Conservation (phyloP, 2,329 filamentous ascomycete species). For the Aspergillus texensis region DNA sequence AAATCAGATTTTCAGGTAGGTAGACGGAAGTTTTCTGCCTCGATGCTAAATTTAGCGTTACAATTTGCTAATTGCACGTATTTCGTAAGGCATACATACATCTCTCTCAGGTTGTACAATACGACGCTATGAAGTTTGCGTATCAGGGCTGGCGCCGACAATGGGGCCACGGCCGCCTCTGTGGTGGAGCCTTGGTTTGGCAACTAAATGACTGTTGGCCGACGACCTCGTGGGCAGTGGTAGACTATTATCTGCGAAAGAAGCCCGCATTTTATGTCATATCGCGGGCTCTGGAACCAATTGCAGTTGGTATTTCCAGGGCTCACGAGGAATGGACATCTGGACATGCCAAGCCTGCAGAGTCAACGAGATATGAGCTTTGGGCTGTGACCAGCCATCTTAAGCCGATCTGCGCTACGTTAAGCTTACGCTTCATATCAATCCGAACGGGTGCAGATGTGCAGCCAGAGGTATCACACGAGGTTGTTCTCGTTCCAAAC, state of each 20-base stretch:
- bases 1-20: neutral
- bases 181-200: slow-evolving; percentile 49
- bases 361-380: neutral
- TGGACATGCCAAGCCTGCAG: neutral
- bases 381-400: neutral
- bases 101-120: slow-evolving; percentile 51
- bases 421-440: neutral
- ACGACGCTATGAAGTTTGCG: slow-evolving; percentile 62
- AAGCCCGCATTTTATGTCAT: slow-evolving; percentile 65
- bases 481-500: neutral
- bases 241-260: slow-evolving; percentile 61
- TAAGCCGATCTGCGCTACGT: neutral
- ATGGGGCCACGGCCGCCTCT: slow-evolving; percentile 46
- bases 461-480: neutral
- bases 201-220: slow-evolving; percentile 58
- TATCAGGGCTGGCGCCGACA: slow-evolving; percentile 57
- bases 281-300: slow-evolving; percentile 56
- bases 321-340: neutral
- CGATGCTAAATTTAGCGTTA: no score
- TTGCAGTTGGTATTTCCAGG: slow-evolving; percentile 56
- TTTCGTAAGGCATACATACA: no score
- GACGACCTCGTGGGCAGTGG: slow-evolving; percentile 62
- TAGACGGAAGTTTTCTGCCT: no score
- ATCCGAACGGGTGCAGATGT: neutral
- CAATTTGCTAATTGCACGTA: no score